Percentiles rank a stretch among this genome's conserved stretches.
These are phyloP conservation scores for Cryphonectria japonica DNA, from an alignment of 2,329 filamentous ascomycete species.

Conservation along the genomic window DNA sequence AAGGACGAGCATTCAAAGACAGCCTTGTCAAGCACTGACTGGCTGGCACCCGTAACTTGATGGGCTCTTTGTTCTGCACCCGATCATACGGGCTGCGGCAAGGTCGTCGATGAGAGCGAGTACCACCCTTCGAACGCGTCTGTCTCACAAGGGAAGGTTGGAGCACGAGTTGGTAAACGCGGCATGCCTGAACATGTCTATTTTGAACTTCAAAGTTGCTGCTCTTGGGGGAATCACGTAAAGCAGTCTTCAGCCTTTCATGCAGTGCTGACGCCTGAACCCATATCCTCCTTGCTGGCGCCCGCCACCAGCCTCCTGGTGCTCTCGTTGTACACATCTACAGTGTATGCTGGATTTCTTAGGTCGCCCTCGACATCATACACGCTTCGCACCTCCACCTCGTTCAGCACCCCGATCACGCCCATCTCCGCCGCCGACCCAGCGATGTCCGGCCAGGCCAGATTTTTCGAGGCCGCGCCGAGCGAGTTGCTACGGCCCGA, in stretches of 20 bases:
- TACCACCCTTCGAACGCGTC: too few relatives aligned
- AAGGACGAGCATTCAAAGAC: not conserved
- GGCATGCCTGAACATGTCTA: too few relatives aligned
- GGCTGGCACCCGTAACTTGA: not conserved
- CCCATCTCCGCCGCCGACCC: constrained; percentile 20
- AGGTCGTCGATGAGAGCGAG: not conserved
- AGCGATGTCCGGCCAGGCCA: constrained; percentile 8
- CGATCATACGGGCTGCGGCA: not conserved
- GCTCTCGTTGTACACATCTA: constrained; percentile 24
- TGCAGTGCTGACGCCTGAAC: not conserved
- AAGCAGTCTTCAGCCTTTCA: not conserved
- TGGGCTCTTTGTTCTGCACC: not conserved
- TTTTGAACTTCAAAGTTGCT: not conserved
- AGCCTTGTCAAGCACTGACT: not conserved
- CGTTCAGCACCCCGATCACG: constrained; percentile 24
- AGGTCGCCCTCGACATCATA: constrained; percentile 3
- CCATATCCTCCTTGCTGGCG: not conserved
- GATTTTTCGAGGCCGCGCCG: constrained; percentile 9
- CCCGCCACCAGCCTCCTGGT: constrained; percentile 15
- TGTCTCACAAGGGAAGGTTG: too few relatives aligned
- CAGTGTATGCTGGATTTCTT: constrained; percentile 12
- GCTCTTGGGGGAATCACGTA: not conserved
- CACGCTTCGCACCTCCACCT: constrained; percentile 12
- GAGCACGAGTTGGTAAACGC: too few relatives aligned
- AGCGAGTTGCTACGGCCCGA: constrained; percentile 6